phyloP scores from a whole-genome alignment of 768 basidiomycete genomes.

The Agrocybe pediades region DNA sequence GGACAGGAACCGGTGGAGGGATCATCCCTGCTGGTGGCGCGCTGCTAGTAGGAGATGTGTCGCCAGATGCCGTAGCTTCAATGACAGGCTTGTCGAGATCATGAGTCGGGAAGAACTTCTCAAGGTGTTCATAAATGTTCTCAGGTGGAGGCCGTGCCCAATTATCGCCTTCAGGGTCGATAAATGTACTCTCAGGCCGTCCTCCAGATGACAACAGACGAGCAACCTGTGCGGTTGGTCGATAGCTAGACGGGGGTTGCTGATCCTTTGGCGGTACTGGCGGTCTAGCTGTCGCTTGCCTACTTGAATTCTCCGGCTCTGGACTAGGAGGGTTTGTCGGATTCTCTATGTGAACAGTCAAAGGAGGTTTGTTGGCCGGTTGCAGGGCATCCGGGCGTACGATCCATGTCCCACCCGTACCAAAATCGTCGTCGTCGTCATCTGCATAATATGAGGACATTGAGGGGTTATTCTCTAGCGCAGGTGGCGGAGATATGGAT shows the following conservation, averaged over 20 bases:
- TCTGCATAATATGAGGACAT: constrained; percentile 17
- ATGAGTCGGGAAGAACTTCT: constrained; percentile 94
- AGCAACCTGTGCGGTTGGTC: constrained; percentile 4
- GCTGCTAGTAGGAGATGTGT: constrained; percentile 70
- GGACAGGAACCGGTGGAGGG: constrained; percentile 35
- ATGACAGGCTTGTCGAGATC: constrained; percentile 96
- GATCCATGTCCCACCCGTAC: constrained; percentile 38
- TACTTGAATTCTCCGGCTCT: constrained; percentile 3
- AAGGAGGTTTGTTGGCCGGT: constrained; percentile 38
- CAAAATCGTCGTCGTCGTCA: constrained; percentile 47
- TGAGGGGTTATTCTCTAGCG: constrained; percentile 10
- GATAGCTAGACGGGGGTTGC: constrained; percentile 8
- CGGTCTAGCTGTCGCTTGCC: background rate
- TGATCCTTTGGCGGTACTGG: constrained; percentile 11
- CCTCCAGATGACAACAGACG: constrained; percentile 11
- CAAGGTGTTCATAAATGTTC: constrained; percentile 89
- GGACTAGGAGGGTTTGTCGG: constrained; percentile 11
- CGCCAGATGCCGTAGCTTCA: constrained; percentile 72
- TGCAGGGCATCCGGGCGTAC: constrained; percentile 24
- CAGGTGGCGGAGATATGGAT: constrained; percentile 14
- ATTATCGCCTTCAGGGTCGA: constrained; percentile 61
- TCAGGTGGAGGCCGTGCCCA: constrained; percentile 95
- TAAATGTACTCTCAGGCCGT: constrained; percentile 57
- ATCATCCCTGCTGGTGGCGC: constrained; percentile 46
- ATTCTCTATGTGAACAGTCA: constrained; percentile 46